phyloP scores from a whole-genome alignment of 2,329 filamentous ascomycete genomes.

The Diaporthe sp. region DNA sequence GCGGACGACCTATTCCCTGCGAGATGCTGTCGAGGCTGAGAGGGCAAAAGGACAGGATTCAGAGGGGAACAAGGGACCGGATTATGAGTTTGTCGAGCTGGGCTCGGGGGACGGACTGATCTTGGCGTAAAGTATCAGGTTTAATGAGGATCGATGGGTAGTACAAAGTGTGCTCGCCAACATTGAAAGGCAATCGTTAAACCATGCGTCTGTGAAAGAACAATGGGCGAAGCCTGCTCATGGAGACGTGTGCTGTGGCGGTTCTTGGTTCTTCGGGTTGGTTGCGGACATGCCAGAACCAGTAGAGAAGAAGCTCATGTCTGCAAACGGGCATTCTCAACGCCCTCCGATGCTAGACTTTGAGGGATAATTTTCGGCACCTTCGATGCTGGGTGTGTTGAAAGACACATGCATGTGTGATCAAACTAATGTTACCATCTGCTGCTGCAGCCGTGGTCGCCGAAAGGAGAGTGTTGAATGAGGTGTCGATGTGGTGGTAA shows the following conservation, averaged over 20 bases:
- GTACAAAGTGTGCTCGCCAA: neutral
- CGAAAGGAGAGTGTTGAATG: neutral
- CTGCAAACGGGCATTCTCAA: constrained; percentile 5
- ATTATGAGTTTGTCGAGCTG: constrained; percentile 62
- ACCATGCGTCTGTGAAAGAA: neutral
- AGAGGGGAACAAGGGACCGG: constrained; percentile 43
- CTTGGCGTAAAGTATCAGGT: constrained; percentile 48
- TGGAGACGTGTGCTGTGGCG: neutral
- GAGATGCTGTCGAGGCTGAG: constrained; percentile 53
- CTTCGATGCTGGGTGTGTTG: neutral
- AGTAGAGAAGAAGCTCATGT: neutral
- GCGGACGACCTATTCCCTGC: constrained; percentile 55
- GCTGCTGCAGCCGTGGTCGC: neutral
- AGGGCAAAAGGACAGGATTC: constrained; percentile 39
- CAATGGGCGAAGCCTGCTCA: neutral
- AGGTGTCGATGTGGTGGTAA: neutral
- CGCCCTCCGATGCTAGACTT: neutral
- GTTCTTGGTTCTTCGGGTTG: neutral
- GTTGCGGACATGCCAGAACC: neutral
- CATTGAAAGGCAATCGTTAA: neutral
- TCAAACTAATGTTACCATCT: neutral
- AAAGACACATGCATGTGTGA: neutral
- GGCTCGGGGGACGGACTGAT: constrained; percentile 66
- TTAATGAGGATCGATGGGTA: neutral
- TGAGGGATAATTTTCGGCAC: neutral